These are phyloP conservation scores for Paramyrothecium roridum DNA, from an alignment of 2,329 filamentous ascomycete genomes.

Conservation along the genomic window DNA sequence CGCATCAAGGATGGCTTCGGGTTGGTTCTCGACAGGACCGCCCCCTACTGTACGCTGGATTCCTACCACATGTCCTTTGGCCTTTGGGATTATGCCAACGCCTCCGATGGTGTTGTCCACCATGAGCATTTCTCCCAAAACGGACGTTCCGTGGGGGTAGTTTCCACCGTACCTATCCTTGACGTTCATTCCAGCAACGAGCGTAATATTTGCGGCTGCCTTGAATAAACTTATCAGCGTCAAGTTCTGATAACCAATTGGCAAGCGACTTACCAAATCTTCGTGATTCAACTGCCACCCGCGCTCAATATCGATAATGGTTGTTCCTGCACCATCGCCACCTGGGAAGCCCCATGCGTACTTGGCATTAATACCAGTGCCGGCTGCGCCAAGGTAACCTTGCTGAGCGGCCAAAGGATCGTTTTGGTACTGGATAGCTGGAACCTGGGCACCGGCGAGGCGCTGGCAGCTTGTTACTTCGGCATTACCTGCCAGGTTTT, in stretches of 20 bases:
- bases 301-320: slow-evolving; percentile 3
- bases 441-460: not conserved
- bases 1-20: slow-evolving; percentile 4
- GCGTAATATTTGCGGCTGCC: slow-evolving; percentile 1
- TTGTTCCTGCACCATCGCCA: slow-evolving; percentile 4
- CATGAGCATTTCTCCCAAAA: slow-evolving; percentile 5
- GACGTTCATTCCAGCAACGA: slow-evolving; percentile 1
- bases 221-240: not conserved
- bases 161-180: slow-evolving; percentile 1
- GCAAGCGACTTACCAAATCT: not conserved
- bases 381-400: slow-evolving; percentile 1
- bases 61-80: slow-evolving; percentile 3
- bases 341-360: slow-evolving; percentile 5
- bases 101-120: slow-evolving; percentile 5
- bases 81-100: slow-evolving; percentile 1
- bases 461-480: slow-evolving; percentile 3
- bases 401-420: slow-evolving; percentile 1
- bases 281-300: slow-evolving; percentile 4
- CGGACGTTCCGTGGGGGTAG: slow-evolving; percentile 1
- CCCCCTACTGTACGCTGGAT: not conserved
- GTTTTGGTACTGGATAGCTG: not conserved
- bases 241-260: not conserved
- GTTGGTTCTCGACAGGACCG: not conserved
- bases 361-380: slow-evolving; percentile 1
- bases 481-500: not conserved